phyloP scores from a whole-genome alignment of 805 yeast species.

The Candida ovalis region DNA sequence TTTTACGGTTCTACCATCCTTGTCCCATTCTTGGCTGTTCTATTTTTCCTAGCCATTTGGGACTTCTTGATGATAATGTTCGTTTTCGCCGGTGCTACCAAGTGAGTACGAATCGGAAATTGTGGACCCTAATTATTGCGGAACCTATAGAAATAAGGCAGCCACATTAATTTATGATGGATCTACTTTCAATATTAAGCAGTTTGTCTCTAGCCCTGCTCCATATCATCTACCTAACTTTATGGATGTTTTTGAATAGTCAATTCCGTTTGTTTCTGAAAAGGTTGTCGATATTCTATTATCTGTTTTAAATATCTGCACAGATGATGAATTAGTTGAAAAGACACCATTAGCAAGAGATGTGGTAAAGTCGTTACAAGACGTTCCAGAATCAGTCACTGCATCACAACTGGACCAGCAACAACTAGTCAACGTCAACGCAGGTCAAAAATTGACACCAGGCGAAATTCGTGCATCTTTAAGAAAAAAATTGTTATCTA shows the following conservation, averaged over 20 bases:
- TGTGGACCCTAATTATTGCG: conserved; percentile 95
- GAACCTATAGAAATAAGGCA: conserved; percentile 89
- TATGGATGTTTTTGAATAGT: conserved; percentile 97
- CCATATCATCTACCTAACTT: conserved; percentile 97
- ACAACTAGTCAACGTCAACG: not conserved
- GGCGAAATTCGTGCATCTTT: conserved; percentile 35
- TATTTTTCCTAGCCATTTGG: not conserved
- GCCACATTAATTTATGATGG: conserved; percentile 89
- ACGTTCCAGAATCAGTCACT: conserved; percentile 16
- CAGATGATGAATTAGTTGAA: conserved; percentile 86
- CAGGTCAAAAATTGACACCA: conserved; percentile 3
- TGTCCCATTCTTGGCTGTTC: not conserved
- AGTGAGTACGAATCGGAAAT: not conserved
- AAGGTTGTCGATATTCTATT: conserved; percentile 91
- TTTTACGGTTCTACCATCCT: not conserved
- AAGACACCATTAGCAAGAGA: conserved; percentile 50
- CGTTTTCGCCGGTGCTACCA: not conserved
- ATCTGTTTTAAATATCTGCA: conserved; percentile 84
- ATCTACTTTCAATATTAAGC: conserved; percentile 90
- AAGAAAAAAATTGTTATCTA: conserved; percentile 82
- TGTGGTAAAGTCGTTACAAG: conserved; percentile 31
- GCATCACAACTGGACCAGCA: not conserved
- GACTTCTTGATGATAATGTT: not conserved
- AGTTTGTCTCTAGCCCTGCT: conserved; percentile 83
- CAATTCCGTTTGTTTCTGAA: conserved; percentile 94